Conservation (phyloP, 2,329 filamentous ascomycete genomes). For the Dactylellina drechsleri region DNA sequence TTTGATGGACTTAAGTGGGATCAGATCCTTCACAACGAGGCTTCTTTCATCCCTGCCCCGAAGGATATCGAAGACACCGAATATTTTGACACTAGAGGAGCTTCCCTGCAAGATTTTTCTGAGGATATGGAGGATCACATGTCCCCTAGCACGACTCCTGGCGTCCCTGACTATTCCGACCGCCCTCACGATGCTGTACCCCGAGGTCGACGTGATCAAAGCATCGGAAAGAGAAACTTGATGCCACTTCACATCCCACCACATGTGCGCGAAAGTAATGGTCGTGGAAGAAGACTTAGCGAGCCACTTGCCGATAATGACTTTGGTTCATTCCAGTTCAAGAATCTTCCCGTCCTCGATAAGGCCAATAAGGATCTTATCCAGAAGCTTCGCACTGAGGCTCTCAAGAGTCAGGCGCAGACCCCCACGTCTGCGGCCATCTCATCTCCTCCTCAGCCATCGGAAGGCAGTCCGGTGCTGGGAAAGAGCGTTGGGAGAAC, state of each 20-base stretch:
- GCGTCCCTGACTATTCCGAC: slow-evolving; percentile 79
- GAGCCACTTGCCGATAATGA: slow-evolving; percentile 90
- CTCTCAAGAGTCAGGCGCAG: slow-evolving; percentile 76
- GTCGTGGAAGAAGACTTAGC: slow-evolving; percentile 83
- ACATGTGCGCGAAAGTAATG: slow-evolving; percentile 82
- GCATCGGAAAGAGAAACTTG: slow-evolving; percentile 85
- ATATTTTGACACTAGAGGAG: slow-evolving; percentile 93
- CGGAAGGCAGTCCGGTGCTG: slow-evolving; percentile 83
- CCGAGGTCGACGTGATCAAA: slow-evolving; percentile 85
- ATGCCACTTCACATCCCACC: slow-evolving; percentile 97
- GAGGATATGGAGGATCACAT: slow-evolving; percentile 91
- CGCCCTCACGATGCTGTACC: slow-evolving; percentile 94
- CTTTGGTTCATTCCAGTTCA: slow-evolving; percentile 96
- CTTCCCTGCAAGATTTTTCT: slow-evolving; percentile 88
- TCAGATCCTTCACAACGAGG: slow-evolving; percentile 89
- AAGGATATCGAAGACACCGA: slow-evolving; percentile 98
- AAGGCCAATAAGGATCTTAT: slow-evolving; percentile 99
- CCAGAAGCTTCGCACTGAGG: slow-evolving; percentile 91
- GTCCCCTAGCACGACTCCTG: slow-evolving; percentile 75
- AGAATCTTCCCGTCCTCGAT: slow-evolving; percentile 93
- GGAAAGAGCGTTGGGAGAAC: slow-evolving; percentile 70
- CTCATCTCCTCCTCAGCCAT: slow-evolving; percentile 58
- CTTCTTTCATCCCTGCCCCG: slow-evolving; percentile 90
- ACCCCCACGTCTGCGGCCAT: slow-evolving; percentile 65
- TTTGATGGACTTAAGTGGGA: slow-evolving; percentile 90